phyloP scores from a whole-genome alignment of 305 asterid species.

The Fraxinus platypoda region DNA sequence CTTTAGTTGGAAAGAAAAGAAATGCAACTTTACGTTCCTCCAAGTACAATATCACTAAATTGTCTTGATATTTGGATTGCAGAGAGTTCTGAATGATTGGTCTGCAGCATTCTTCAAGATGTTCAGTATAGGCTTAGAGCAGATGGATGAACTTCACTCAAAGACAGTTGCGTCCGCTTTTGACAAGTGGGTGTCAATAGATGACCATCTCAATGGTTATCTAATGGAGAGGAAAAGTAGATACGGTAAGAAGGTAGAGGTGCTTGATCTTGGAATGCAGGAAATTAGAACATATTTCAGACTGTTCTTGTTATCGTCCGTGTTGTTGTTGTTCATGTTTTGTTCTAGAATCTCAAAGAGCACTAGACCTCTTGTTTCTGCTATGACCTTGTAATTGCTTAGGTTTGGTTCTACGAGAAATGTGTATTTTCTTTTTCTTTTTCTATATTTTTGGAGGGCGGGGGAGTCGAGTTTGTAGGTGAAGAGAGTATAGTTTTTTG shows the following conservation, averaged over 20 bases:
- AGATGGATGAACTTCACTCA: constrained; percentile 59
- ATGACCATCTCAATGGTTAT: constrained; percentile 82
- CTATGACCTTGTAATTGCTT: constrained; percentile 50
- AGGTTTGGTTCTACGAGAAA: not conserved
- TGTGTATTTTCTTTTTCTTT: constrained; percentile 11
- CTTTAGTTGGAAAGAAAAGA: not conserved
- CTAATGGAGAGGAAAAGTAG: constrained; percentile 82
- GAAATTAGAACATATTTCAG: constrained; percentile 92
- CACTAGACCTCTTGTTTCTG: constrained; percentile 73
- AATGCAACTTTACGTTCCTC: not conserved
- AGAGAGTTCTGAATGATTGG: constrained; percentile 93
- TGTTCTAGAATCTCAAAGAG: constrained; percentile 93
- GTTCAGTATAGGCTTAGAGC: constrained; percentile 71
- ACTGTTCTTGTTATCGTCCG: constrained; percentile 85
- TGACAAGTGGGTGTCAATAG: constrained; percentile 74
- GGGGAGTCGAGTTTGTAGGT: not conserved
- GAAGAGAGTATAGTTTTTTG: constrained; percentile 18
- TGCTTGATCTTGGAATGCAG: constrained; percentile 91
- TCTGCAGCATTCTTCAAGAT: constrained; percentile 77
- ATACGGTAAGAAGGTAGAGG: constrained; percentile 83
- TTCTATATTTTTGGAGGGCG: not conserved
- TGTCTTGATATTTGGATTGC: constrained; percentile 29
- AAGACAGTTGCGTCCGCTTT: constrained; percentile 49
- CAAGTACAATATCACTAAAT: constrained; percentile 4
- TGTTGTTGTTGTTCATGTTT: constrained; percentile 89